Evolutionary conservation across 2,329 filamentous ascomycete genomes (phyloP).

Genomic region (Hypoxylon sp.): DNA sequence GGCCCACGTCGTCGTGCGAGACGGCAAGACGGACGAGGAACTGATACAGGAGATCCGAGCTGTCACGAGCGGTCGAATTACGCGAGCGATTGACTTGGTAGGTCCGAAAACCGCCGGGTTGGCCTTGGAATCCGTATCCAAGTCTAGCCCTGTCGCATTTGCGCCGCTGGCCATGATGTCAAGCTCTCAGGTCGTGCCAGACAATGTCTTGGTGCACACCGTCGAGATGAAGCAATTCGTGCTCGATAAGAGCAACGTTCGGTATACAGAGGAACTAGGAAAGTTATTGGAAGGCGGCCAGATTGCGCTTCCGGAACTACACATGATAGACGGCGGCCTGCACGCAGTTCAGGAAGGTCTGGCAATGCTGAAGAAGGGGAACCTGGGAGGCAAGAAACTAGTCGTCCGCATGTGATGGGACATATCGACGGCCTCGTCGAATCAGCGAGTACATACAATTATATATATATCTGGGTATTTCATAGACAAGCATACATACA

Average conservation of each 20-base stretch:
- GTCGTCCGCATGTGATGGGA: slow-evolving; percentile 41
- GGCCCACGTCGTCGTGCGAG: slow-evolving; percentile 44
- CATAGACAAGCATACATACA: background rate
- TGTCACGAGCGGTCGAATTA: slow-evolving; percentile 41
- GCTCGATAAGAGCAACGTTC: slow-evolving; percentile 40
- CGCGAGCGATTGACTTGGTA: slow-evolving; percentile 50
- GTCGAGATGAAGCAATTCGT: slow-evolving; percentile 53
- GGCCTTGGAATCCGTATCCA: slow-evolving; percentile 43
- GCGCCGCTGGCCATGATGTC: slow-evolving; percentile 50
- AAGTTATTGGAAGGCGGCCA: slow-evolving; percentile 41
- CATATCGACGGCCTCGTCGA: too few relatives aligned
- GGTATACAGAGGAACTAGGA: slow-evolving; percentile 46
- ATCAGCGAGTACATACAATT: background rate
- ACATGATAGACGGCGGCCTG: slow-evolving; percentile 47
- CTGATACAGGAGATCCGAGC: slow-evolving; percentile 46
- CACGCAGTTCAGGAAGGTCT: slow-evolving; percentile 44
- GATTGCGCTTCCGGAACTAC: slow-evolving; percentile 44
- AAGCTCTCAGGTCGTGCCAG: slow-evolving; percentile 35
- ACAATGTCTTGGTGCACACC: slow-evolving; percentile 45
- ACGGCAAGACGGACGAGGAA: slow-evolving; percentile 45
- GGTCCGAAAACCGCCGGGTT: slow-evolving; percentile 46
- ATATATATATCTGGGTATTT: too few relatives aligned
- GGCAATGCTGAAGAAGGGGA: slow-evolving; percentile 46
- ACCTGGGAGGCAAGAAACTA: slow-evolving; percentile 47
- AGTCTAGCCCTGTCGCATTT: slow-evolving; percentile 38